Conservation (phyloP, 768 basidiomycete species). For the Omphalotus guepiniiformis region DNA sequence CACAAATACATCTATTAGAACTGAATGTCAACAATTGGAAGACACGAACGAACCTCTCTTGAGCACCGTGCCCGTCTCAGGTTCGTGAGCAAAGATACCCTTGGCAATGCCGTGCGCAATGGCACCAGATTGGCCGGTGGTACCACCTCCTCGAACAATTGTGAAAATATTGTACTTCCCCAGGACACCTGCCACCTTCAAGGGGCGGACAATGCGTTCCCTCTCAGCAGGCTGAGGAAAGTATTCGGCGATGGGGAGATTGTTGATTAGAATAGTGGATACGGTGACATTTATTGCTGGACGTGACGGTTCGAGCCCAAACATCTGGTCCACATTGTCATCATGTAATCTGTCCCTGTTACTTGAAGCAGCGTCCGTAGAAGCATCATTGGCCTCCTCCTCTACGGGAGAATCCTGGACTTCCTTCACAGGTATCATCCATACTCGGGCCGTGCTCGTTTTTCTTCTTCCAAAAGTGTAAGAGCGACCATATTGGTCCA, state of each 20-base stretch:
- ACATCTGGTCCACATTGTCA: constrained; percentile 24
- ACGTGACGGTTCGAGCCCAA: constrained; percentile 18
- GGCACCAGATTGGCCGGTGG: constrained; percentile 91
- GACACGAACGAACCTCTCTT: constrained; percentile 55
- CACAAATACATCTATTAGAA: too few relatives aligned
- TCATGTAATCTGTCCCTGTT: constrained; percentile 9
- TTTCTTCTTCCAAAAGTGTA: constrained; percentile 86
- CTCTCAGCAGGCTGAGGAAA: constrained; percentile 75
- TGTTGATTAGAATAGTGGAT: constrained; percentile 80
- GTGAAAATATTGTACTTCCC: constrained; percentile 81
- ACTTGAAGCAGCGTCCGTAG: background rate
- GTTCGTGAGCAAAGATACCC: constrained; percentile 68
- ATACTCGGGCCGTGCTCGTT: constrained; percentile 85
- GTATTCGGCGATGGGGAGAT: constrained; percentile 71
- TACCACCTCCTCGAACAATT: constrained; percentile 81
- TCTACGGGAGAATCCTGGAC: background rate
- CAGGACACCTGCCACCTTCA: constrained; percentile 78
- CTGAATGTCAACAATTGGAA: constrained; percentile 7
- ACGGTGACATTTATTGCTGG: constrained; percentile 36
- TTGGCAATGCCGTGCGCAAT: constrained; percentile 74
- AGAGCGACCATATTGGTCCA: constrained; percentile 80
- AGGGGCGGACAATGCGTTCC: constrained; percentile 75
- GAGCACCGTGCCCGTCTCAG: constrained; percentile 60
- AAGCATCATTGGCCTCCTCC: constrained; percentile 4
- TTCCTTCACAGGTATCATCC: constrained; percentile 73